A percentile compares a stretch with the other conserved stretches of the same genome.
phyloP scores from a whole-genome alignment of 2,329 filamentous ascomycete species.

The Aspergillus amoenus region DNA sequence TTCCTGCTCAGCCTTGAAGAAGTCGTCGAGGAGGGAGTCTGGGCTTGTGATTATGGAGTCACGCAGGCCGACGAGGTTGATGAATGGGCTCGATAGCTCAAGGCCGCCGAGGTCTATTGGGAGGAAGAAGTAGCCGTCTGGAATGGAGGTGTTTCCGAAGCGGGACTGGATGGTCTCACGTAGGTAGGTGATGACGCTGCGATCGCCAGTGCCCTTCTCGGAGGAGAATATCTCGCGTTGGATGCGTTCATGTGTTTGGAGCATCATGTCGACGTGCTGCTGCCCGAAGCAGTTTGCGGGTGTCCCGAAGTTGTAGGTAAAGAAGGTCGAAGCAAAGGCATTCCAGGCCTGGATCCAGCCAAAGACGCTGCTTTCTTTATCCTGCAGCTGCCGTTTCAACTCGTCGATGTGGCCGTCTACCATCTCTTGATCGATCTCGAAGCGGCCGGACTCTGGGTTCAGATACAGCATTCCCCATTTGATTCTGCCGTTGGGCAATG shows the following conservation, averaged over 20 bases:
- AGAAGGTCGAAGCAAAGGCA: slow-evolving; percentile 14
- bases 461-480: slow-evolving; percentile 18
- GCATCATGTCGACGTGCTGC: slow-evolving; percentile 15
- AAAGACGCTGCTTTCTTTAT: slow-evolving; percentile 10
- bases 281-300: slow-evolving; percentile 16
- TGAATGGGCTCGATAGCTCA: slow-evolving; percentile 14
- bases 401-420: slow-evolving; percentile 8
- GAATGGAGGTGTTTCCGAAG: slow-evolving; percentile 2
- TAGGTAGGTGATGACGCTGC: slow-evolving; percentile 10
- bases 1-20: slow-evolving; percentile 4
- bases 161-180: slow-evolving; percentile 10
- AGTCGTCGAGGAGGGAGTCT: slow-evolving; percentile 4
- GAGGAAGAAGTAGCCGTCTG: slow-evolving; percentile 16
- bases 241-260: slow-evolving; percentile 12
- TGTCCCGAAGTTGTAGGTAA: slow-evolving; percentile 15
- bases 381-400: slow-evolving; percentile 5
- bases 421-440: slow-evolving; percentile 17
- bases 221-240: slow-evolving; percentile 10
- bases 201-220: not conserved
- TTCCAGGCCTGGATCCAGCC: slow-evolving; percentile 18
- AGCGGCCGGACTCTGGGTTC: slow-evolving; percentile 9
- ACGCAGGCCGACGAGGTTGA: slow-evolving; percentile 8
- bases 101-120: slow-evolving; percentile 16
- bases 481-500: slow-evolving; percentile 8
- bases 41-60: slow-evolving; percentile 6